Percentiles rank a stretch among this genome's conserved stretches.
Evolutionary conservation across 2,329 filamentous ascomycete species (phyloP).

Genomic region (Penicillium sp.): DNA sequence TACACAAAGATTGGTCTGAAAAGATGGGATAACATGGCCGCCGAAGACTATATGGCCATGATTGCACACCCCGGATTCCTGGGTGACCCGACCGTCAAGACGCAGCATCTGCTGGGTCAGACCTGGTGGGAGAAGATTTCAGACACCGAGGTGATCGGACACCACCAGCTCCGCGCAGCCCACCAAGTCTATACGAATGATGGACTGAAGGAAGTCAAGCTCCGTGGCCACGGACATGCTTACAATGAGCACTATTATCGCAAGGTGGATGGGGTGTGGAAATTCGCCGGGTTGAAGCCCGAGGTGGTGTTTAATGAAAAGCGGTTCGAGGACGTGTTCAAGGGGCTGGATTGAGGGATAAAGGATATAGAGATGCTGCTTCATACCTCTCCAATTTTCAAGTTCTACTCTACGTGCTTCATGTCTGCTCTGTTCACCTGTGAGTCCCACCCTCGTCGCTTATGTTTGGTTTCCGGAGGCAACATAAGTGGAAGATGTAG

Average conservation of each 20-base stretch:
- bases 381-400: not conserved
- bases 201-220: slow-evolving; percentile 43
- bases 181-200: slow-evolving; percentile 56
- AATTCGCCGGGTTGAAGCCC: slow-evolving; percentile 53
- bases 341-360: slow-evolving; percentile 11
- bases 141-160: slow-evolving; percentile 54
- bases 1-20: slow-evolving; percentile 61
- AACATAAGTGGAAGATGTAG: too few species aligned
- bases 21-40: slow-evolving; percentile 56
- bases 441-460: too few species aligned
- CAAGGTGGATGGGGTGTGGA: slow-evolving; percentile 56
- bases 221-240: slow-evolving; percentile 57
- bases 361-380: not conserved
- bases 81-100: slow-evolving; percentile 56
- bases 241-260: slow-evolving; percentile 54
- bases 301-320: slow-evolving; percentile 54
- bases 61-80: slow-evolving; percentile 52
- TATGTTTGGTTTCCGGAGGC: too few species aligned
- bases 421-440: too few species aligned
- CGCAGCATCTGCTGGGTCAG: slow-evolving; percentile 59
- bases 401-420: not conserved
- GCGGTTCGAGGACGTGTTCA: slow-evolving; percentile 53
- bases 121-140: slow-evolving; percentile 54
- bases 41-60: slow-evolving; percentile 57
- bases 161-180: slow-evolving; percentile 57